These are phyloP conservation scores for Oryza meyeriana DNA, from an alignment of 176 grass and related monocot species.

Conservation along the genomic window DNA sequence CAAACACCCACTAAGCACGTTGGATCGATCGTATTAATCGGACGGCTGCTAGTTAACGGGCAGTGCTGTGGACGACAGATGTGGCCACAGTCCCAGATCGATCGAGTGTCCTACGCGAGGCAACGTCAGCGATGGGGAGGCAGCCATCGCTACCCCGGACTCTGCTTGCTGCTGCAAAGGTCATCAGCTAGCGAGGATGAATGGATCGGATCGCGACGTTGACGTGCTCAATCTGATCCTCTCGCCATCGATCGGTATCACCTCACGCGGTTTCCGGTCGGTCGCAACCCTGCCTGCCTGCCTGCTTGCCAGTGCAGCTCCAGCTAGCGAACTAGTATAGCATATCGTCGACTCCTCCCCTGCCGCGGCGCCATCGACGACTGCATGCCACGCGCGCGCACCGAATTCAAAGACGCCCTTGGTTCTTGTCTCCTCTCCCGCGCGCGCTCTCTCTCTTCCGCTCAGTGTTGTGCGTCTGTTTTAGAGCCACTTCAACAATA, in stretches of 20 bases:
- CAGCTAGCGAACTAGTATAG: slow-evolving; percentile 55
- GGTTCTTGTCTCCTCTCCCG: neutral
- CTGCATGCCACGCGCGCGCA: neutral
- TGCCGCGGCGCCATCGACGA: neutral
- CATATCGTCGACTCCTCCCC: neutral
- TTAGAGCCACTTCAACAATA: too few species aligned
- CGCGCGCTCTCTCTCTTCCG: too few species aligned
- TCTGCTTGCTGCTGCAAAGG: neutral
- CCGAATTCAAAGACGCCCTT: neutral
- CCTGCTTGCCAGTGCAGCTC: slow-evolving; percentile 61
- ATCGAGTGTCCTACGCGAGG: slow-evolving; percentile 21
- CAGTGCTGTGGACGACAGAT: too few species aligned
- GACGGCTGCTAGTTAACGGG: too few species aligned
- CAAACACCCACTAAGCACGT: too few species aligned
- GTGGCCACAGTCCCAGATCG: too few species aligned
- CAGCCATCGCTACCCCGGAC: slow-evolving; percentile 16
- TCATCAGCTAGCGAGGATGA: neutral
- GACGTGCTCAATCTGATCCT: neutral
- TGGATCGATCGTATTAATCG: too few species aligned
- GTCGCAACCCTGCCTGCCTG: slow-evolving; percentile 10
- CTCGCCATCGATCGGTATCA: slow-evolving; percentile 9
- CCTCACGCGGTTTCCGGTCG: slow-evolving; percentile 43
- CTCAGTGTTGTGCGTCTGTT: too few species aligned
- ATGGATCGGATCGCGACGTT: neutral
- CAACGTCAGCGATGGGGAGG: slow-evolving; percentile 30